Evolutionary conservation across 495 filamentous ascomycete species (phyloP).

Genomic region (Tetracladium marchalianum): DNA sequence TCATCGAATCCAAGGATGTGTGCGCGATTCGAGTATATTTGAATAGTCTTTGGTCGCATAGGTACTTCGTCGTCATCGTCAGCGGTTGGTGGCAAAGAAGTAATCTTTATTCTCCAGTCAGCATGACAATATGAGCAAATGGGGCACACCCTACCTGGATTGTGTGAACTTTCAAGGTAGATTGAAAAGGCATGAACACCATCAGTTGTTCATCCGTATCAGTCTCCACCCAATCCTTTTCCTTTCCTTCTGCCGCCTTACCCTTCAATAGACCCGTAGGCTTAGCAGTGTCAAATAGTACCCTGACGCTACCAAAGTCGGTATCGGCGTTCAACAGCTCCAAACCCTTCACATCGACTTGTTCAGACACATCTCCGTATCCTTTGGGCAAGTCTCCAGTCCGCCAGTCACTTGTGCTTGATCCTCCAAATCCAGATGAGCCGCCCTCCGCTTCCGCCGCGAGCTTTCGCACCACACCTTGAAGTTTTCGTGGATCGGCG

Average conservation of each 20-base stretch:
- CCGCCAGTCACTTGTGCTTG: slow-evolving; percentile 51
- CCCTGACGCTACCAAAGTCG: slow-evolving; percentile 54
- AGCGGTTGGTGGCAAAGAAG: slow-evolving; percentile 57
- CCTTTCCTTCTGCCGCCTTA: slow-evolving; percentile 34
- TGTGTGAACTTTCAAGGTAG: slow-evolving; percentile 82
- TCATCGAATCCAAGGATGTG: slow-evolving; percentile 94
- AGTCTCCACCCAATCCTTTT: slow-evolving; percentile 89
- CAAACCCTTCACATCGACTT: slow-evolving; percentile 67
- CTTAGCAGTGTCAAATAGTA: slow-evolving; percentile 60
- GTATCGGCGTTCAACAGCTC: slow-evolving; percentile 82
- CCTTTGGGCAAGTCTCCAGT: slow-evolving; percentile 66
- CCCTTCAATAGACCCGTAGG: slow-evolving; percentile 55
- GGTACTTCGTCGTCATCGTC: slow-evolving; percentile 63
- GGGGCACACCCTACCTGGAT: slow-evolving; percentile 38
- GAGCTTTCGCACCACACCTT: slow-evolving; percentile 61
- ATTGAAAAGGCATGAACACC: slow-evolving; percentile 85
- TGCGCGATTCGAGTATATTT: slow-evolving; percentile 74
- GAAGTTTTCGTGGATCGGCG: slow-evolving; percentile 59
- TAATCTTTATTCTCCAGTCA: slow-evolving; percentile 45
- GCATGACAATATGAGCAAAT: neutral
- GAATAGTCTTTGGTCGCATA: slow-evolving; percentile 76
- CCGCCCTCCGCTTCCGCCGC: slow-evolving; percentile 51
- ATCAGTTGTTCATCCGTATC: slow-evolving; percentile 98
- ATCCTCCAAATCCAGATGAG: slow-evolving; percentile 33
- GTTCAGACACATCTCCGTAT: slow-evolving; percentile 73